A percentile compares a stretch with the other conserved stretches of the same genome.
phyloP scores from a whole-genome alignment of 345 rosid species.

The Gossypium anomalum region DNA sequence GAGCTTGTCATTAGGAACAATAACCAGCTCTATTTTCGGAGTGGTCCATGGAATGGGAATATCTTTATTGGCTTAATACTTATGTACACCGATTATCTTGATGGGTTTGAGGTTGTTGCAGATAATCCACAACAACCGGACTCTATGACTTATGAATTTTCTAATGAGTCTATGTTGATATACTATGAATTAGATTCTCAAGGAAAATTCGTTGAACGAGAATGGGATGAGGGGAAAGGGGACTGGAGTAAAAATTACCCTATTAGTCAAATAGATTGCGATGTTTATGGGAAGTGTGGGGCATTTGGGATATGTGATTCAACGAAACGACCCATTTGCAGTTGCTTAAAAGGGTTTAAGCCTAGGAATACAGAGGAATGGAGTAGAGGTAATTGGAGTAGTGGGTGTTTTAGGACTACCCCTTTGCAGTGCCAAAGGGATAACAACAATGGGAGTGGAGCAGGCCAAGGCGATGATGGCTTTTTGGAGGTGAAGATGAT shows the following conservation, averaged over 20 bases:
- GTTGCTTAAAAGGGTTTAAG: too few species aligned
- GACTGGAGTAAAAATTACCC: too few species aligned
- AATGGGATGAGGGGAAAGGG: conserved; percentile 13
- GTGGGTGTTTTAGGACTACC: too few species aligned
- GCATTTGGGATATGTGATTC: too few species aligned
- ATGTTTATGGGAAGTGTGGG: too few species aligned
- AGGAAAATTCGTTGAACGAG: conserved; percentile 25
- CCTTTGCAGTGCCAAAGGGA: conserved; percentile 22
- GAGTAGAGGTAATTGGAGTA: too few species aligned
- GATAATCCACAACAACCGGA: conserved; percentile 21
- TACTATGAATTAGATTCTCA: conserved; percentile 22
- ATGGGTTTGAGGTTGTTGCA: conserved; percentile 3
- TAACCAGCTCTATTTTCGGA: conserved; percentile 31
- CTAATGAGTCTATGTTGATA: conserved; percentile 11
- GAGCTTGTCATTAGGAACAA: too few species aligned
- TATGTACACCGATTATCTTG: conserved; percentile 18
- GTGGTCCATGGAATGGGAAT: conserved; percentile 60
- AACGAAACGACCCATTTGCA: too few species aligned
- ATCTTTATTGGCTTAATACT: conserved; percentile 32
- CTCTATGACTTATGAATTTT: conserved; percentile 5
- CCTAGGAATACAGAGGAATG: too few species aligned
- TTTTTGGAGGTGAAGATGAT: conserved; percentile 15
- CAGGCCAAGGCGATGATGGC: conserved; percentile 2
- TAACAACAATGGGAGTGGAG: conserved; percentile 22
- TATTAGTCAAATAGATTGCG: too few species aligned